Percentiles rank a stretch among this genome's conserved stretches.
Conservation (phyloP, 1,284 basidiomycete species). For the Caloboletus inedulis region DNA sequence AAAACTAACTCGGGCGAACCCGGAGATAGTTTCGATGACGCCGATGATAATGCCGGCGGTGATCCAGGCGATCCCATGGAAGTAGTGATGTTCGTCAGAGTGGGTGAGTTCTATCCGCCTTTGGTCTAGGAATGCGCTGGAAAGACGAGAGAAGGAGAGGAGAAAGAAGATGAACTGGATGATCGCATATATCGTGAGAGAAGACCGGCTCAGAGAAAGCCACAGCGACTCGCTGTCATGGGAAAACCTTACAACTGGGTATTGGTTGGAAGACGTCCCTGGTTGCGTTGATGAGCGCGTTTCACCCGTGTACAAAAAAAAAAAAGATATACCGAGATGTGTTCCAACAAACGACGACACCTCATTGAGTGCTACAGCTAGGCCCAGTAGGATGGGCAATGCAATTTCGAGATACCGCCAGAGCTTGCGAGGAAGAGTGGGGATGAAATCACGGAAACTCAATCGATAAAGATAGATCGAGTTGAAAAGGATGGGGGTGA, state of each 20-base stretch:
- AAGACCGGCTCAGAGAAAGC: constrained; percentile 55
- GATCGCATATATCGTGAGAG: constrained; percentile 54
- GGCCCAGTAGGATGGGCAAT: constrained; percentile 48
- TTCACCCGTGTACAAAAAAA: not conserved
- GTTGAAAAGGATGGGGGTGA: constrained; percentile 56
- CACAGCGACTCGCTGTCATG: constrained; percentile 41
- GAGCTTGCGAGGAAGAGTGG: constrained; percentile 48
- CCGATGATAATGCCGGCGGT: constrained; percentile 57
- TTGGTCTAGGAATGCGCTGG: constrained; percentile 47
- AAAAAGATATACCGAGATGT: constrained; percentile 47
- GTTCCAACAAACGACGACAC: constrained; percentile 64
- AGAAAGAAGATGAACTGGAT: constrained; percentile 58
- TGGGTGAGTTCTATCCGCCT: constrained; percentile 46
- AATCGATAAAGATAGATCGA: constrained; percentile 54
- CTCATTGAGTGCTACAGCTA: constrained; percentile 53
- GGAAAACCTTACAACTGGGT: constrained; percentile 44
- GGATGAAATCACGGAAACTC: constrained; percentile 46
- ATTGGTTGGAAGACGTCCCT: constrained; percentile 10
- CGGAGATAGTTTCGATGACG: constrained; percentile 60
- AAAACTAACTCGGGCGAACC: constrained; percentile 56
- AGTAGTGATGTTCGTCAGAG: constrained; percentile 47
- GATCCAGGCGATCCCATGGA: constrained; percentile 65
- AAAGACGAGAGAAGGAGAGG: constrained; percentile 56
- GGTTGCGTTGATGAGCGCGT: constrained; percentile 9
- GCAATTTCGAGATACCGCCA: constrained; percentile 44